phyloP scores from a whole-genome alignment of 2,329 filamentous ascomycete genomes.

The Ophioceras dolichostomum region DNA sequence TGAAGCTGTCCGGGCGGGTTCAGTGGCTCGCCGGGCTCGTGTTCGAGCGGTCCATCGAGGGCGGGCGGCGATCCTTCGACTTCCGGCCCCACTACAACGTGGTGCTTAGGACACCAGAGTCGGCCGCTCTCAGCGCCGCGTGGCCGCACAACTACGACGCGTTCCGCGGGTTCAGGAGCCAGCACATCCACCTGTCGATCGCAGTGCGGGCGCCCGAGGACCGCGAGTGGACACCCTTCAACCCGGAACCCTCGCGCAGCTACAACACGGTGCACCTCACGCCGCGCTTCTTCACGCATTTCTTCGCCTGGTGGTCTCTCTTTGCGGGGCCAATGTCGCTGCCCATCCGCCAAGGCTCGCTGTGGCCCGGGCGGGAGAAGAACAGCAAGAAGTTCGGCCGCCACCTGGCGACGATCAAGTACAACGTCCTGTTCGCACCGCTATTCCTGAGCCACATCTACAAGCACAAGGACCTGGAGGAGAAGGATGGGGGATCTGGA shows the following conservation, averaged over 20 bases:
- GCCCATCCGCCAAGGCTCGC: constrained; percentile 78
- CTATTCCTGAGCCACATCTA: constrained; percentile 95
- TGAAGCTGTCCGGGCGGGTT: constrained; percentile 96
- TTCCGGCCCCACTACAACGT: constrained; percentile 92
- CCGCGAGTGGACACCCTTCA: constrained; percentile 72
- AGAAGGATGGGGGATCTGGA: too few relatives aligned
- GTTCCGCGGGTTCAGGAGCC: constrained; percentile 91
- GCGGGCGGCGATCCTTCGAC: constrained; percentile 65
- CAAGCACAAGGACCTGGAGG: constrained; percentile 93
- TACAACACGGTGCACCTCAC: constrained; percentile 96
- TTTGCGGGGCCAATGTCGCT: constrained; percentile 93
- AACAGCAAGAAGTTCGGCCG: constrained; percentile 97
- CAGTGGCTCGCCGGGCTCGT: constrained; percentile 85
- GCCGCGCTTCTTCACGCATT: constrained; percentile 94
- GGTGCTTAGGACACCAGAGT: constrained; percentile 70
- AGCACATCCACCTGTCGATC: constrained; percentile 92
- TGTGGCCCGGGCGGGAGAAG: constrained; percentile 90
- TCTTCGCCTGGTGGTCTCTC: constrained; percentile 95
- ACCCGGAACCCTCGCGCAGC: constrained; percentile 65
- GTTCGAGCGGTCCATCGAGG: constrained; percentile 72
- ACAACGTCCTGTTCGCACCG: constrained; percentile 83
- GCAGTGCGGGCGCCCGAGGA: constrained; percentile 79
- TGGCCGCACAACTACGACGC: constrained; percentile 67
- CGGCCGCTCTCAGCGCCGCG: constrained; percentile 50
- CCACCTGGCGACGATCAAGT: constrained; percentile 97